Conservation (phyloP, 345 rosid species). For the Toxicodendron radicans region DNA sequence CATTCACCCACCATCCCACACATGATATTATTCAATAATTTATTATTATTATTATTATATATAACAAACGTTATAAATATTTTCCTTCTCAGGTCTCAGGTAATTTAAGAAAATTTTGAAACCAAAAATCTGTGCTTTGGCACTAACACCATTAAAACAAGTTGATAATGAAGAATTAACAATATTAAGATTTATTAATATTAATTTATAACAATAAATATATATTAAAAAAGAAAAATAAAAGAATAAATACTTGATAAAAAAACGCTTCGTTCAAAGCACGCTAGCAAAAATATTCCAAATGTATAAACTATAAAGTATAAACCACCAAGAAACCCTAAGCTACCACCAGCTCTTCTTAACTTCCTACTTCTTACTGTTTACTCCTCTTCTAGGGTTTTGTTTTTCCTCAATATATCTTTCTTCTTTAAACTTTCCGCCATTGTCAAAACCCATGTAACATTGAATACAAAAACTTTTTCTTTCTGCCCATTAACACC, state of each 20-base stretch:
- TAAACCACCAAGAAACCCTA: not conserved
- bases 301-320: not conserved
- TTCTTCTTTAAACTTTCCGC: not conserved
- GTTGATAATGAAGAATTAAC: no score
- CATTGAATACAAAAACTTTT: not conserved
- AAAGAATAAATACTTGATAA: not conserved
- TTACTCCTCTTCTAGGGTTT: slow-evolving; percentile 5
- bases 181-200: no score
- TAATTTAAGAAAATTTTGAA: no score
- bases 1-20: no score
- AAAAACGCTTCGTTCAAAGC: slow-evolving; percentile 8
- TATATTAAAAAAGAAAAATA: no score
- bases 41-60: no score
- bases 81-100: no score
- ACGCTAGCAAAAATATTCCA: slow-evolving; percentile 9
- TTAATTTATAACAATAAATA: no score
- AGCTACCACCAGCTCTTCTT: not conserved
- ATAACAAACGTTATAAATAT: no score
- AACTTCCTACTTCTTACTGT: not conserved
- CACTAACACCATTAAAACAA: no score
- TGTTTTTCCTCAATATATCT: not conserved
- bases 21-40: no score
- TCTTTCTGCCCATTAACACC: not conserved
- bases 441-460: slow-evolving; percentile 19
- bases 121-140: no score